A percentile compares a stretch with the other conserved stretches of the same genome.
These are phyloP conservation scores for Lipomyces kockii DNA, from an alignment of 805 yeast genomes.

Conservation along the genomic window DNA sequence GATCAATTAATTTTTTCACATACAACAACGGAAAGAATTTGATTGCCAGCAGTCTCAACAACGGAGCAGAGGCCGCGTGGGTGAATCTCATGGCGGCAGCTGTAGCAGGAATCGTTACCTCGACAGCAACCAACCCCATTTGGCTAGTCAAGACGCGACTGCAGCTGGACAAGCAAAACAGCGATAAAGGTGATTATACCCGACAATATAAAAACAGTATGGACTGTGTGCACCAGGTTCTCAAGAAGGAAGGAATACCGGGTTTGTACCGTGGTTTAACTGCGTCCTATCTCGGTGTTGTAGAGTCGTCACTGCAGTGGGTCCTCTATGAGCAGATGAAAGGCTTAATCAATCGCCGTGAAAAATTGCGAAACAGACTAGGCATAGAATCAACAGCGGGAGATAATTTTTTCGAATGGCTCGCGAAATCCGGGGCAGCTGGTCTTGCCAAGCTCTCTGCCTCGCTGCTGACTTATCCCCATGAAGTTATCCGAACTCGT, in stretches of 20 bases:
- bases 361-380: slow-evolving; percentile 41
- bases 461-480: slow-evolving; percentile 91
- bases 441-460: slow-evolving; percentile 96
- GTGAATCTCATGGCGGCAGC: slow-evolving; percentile 87
- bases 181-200: slow-evolving; percentile 45
- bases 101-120: slow-evolving; percentile 89
- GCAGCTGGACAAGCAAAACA: slow-evolving; percentile 76
- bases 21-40: slow-evolving; percentile 91
- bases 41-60: slow-evolving; percentile 65
- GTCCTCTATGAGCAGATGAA: slow-evolving; percentile 95
- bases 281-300: slow-evolving; percentile 92
- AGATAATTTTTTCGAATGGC: slow-evolving; percentile 84
- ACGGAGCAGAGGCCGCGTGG: slow-evolving; percentile 80
- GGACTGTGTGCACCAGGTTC: slow-evolving; percentile 76
- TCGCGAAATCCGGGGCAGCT: slow-evolving; percentile 95
- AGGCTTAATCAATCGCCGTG: slow-evolving; percentile 60
- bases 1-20: slow-evolving; percentile 94
- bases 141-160: slow-evolving; percentile 96
- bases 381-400: slow-evolving; percentile 49
- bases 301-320: slow-evolving; percentile 95
- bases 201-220: slow-evolving; percentile 78
- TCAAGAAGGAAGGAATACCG: slow-evolving; percentile 73
- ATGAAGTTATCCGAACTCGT: slow-evolving; percentile 94
- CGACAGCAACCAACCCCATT: slow-evolving; percentile 96
- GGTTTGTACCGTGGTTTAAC: slow-evolving; percentile 90